A percentile compares a stretch with the other conserved stretches of the same genome.
Conservation (phyloP, 306 rosid species). For the Prinsepia uniflora region DNA sequence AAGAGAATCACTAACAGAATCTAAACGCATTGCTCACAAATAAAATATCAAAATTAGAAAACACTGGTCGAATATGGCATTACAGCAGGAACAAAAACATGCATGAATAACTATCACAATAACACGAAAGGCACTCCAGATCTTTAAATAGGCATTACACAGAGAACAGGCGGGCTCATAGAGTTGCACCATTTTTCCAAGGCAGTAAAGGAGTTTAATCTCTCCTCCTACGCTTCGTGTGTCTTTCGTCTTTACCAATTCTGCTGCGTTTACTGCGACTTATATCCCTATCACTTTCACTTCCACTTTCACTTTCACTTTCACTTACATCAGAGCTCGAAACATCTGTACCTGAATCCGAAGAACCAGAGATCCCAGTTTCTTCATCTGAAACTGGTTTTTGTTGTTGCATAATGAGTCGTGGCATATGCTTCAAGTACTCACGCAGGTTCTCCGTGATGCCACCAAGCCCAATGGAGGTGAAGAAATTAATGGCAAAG, state of each 20-base stretch:
- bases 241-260: slow-evolving; percentile 29
- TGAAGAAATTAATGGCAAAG: slow-evolving; percentile 85
- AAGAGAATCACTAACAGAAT: not conserved
- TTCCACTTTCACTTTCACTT: slow-evolving; percentile 46
- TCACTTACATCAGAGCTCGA: slow-evolving; percentile 58
- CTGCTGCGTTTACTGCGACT: slow-evolving; percentile 44
- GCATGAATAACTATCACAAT: not conserved
- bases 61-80: not conserved
- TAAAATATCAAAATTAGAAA: not conserved
- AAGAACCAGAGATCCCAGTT: slow-evolving; percentile 52
- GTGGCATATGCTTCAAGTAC: slow-evolving; percentile 86
- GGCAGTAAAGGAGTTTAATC: slow-evolving; percentile 13
- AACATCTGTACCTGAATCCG: slow-evolving; percentile 45
- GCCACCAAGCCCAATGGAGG: slow-evolving; percentile 94
- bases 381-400: slow-evolving; percentile 47
- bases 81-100: not conserved
- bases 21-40: not conserved
- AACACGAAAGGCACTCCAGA: not conserved
- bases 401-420: slow-evolving; percentile 87
- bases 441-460: slow-evolving; percentile 86
- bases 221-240: slow-evolving; percentile 53
- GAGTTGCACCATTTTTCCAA: not conserved
- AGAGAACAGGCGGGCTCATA: not conserved
- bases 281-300: slow-evolving; percentile 31
- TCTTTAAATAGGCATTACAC: not conserved